A percentile compares a stretch with the other conserved stretches of the same genome.
These are phyloP conservation scores for Melanogaster broomeanus DNA, from an alignment of 768 basidiomycete genomes.

Conservation along the genomic window DNA sequence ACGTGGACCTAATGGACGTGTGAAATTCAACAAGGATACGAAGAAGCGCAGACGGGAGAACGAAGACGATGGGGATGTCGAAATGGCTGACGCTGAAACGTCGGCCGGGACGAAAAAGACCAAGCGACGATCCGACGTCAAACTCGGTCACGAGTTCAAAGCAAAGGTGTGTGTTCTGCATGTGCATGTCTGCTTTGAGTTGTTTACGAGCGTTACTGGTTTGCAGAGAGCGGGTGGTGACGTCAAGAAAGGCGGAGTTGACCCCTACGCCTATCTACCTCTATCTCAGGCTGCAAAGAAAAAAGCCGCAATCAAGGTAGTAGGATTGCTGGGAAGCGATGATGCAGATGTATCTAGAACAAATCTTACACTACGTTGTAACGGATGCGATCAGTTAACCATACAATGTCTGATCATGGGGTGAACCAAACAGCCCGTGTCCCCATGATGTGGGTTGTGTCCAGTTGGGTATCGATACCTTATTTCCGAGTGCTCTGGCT, in stretches of 20 bases:
- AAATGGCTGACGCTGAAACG: conserved; percentile 73
- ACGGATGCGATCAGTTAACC: conserved; percentile 41
- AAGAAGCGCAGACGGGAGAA: conserved; percentile 85
- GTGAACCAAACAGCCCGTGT: conserved; percentile 63
- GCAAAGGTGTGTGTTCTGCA: conserved; percentile 70
- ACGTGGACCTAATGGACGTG: conserved; percentile 76
- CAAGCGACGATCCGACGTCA: conserved; percentile 53
- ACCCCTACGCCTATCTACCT: conserved; percentile 92
- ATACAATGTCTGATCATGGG: conserved; percentile 72
- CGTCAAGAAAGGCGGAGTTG: conserved; percentile 80
- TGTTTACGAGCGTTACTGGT: conserved; percentile 3
- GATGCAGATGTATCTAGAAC: conserved; percentile 15
- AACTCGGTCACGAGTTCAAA: conserved; percentile 88
- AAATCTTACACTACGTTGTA: neutral
- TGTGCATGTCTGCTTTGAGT: neutral
- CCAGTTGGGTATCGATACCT: conserved; percentile 43
- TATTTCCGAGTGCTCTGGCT: conserved; percentile 46
- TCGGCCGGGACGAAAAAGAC: conserved; percentile 44
- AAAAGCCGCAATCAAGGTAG: conserved; percentile 47
- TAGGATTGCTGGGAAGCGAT: conserved; percentile 67
- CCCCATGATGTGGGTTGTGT: conserved; percentile 66
- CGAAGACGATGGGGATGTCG: conserved; percentile 63
- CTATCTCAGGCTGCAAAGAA: conserved; percentile 81
- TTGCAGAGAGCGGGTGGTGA: conserved; percentile 92
- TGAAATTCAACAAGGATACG: conserved; percentile 97